phyloP scores from a whole-genome alignment of 2,329 filamentous ascomycete species.

The Colletotrichum ledebouriae region DNA sequence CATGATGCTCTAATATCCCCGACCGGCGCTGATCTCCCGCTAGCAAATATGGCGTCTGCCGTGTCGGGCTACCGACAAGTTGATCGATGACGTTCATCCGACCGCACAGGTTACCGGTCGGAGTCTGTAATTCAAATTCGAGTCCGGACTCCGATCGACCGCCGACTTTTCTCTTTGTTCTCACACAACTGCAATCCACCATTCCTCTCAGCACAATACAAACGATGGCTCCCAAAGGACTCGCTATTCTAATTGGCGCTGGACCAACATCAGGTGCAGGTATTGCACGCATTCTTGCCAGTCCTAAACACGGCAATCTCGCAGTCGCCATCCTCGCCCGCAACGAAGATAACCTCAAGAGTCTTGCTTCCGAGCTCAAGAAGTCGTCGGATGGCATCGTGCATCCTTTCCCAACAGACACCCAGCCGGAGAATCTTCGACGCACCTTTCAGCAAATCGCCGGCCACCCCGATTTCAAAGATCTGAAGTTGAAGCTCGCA shows the following conservation, averaged over 20 bases:
- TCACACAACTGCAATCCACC: neutral
- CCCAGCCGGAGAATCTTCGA: conserved; percentile 59
- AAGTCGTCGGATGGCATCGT: conserved; percentile 59
- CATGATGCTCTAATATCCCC: conserved; percentile 13
- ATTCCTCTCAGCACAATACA: neutral
- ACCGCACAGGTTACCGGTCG: neutral
- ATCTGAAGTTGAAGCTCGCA: conserved; percentile 64
- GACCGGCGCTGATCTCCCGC: conserved; percentile 4
- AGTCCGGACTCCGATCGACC: too few relatives aligned
- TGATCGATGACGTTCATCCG: conserved; percentile 34
- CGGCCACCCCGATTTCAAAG: conserved; percentile 60
- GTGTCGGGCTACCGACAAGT: conserved; percentile 2
- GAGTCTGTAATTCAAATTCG: neutral
- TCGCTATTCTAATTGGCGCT: conserved; percentile 65
- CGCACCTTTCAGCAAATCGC: conserved; percentile 64
- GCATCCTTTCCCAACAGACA: conserved; percentile 66
- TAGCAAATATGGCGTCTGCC: conserved; percentile 2
- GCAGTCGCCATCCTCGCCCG: conserved; percentile 68
- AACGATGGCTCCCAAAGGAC: conserved; percentile 60
- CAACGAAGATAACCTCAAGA: conserved; percentile 58
- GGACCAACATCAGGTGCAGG: conserved; percentile 65
- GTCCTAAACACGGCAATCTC: conserved; percentile 64
- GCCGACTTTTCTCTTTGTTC: too few relatives aligned
- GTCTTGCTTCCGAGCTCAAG: conserved; percentile 57
- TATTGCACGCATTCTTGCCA: conserved; percentile 67